Evolutionary conservation across 108 stramenopile species (phyloP), one percentile per base, ranked within the genome.

Genomic region (Cyclotella distinguenda): DNA sequence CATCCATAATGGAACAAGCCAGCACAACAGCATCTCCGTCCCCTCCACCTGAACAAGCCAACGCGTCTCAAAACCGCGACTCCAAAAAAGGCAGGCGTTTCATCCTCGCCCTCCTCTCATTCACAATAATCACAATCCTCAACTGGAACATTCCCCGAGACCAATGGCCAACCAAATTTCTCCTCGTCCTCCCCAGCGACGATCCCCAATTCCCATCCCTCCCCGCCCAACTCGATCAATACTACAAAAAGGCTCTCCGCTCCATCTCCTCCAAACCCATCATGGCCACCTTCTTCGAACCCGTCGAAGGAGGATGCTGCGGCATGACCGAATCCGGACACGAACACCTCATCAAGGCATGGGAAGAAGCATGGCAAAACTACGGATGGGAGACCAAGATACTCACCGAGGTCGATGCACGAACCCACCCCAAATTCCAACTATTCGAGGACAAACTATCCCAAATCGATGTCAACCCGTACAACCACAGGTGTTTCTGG

Each of bases 401-500:
- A 4, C 26, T 66, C 4, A 54, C 52, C 8, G 52, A 31, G 16
- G 52, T 23, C 40, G 64, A 66, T 66, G 64, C 64, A 25, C 31
- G 42, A 30, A 39, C 39, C 13, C 64, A 66, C 34, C 50, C 50
- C 6, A 34, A 51, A 44, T 66, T 66, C 42, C 38, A 54, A 7
- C 26, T 13, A 7, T 19, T 66, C 35, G 40, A 66, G 21, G 15
- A 42, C 12, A 39, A 39, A 28, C 26, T 66, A 13, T 54, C 10
- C 31, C n/a, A 25, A n/a, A 27, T 32, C 8, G 52, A 66, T 43
- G 27, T 66, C 4, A 44, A 66, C 42, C 40, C 7, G 2, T 66
- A 66, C 28, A 66, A 66, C 40, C 64, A 47, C 19, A 16, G 64
- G 13, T 66, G 64, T 44, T 66, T 54, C 54, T 66, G 64, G 64